phyloP scores from a whole-genome alignment of 192 early-diverging fungal genomes.

The Linderina pennispora region DNA sequence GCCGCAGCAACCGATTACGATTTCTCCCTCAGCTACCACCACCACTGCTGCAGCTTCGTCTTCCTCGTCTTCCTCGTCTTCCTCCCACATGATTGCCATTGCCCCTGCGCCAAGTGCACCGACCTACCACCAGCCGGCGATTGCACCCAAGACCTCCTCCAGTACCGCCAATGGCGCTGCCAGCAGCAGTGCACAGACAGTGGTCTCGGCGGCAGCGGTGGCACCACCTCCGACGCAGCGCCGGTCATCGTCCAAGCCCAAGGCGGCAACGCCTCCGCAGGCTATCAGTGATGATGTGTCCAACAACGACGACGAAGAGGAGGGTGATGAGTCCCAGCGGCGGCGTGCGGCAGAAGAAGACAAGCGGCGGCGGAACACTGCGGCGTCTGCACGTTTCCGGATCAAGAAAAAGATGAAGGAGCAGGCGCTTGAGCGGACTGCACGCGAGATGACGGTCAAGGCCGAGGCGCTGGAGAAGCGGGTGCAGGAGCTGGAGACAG shows the following conservation, averaged over 20 bases:
- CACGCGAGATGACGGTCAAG: conserved; percentile 66
- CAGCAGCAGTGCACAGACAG: conserved; percentile 1
- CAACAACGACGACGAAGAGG: neutral
- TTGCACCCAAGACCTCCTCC: conserved; percentile 32
- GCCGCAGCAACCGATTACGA: conserved; percentile 2
- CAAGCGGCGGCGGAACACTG: conserved; percentile 92
- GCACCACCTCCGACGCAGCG: neutral
- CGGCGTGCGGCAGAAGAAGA: conserved; percentile 60
- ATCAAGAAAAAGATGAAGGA: conserved; percentile 93
- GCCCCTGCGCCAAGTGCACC: conserved; percentile 7
- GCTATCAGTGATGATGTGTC: conserved; percentile 2
- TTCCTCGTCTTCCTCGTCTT: neutral
- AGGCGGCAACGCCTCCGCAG: neutral
- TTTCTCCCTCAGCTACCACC: neutral
- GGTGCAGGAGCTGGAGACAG: conserved; percentile 79
- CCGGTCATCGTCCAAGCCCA: neutral
- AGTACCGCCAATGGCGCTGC: too few relatives aligned
- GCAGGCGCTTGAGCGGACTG: conserved; percentile 75
- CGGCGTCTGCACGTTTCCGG: conserved; percentile 90
- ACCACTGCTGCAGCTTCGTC: conserved; percentile 1
- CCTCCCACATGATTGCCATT: too few relatives aligned
- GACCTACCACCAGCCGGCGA: conserved; percentile 13
- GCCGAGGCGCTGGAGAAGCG: conserved; percentile 68
- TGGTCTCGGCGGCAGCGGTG: neutral
- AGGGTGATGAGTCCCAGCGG: conserved; percentile 7